A percentile compares a stretch with the other conserved stretches of the same genome.
phyloP scores from a whole-genome alignment of 352 stramenopile genomes.

The Blastocystis sp. region DNA sequence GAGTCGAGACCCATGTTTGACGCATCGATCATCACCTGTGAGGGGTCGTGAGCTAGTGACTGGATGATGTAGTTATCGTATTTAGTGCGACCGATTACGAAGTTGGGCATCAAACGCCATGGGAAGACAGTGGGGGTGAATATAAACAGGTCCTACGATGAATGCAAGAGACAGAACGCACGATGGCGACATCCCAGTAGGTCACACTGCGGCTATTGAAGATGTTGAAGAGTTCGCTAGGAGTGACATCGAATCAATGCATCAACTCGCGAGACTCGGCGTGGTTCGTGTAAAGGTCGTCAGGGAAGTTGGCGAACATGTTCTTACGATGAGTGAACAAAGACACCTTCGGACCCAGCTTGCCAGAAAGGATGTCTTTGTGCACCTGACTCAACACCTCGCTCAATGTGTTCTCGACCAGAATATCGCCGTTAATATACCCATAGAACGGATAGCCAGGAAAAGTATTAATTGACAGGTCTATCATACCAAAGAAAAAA shows the following conservation, averaged over 20 bases:
- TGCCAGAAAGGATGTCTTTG: slow-evolving; percentile 38
- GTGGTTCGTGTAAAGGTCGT: slow-evolving; percentile 40
- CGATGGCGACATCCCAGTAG: slow-evolving; percentile 61
- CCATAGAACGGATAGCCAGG: slow-evolving; percentile 58
- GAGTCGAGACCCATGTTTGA: background rate
- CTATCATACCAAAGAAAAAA: slow-evolving; percentile 55
- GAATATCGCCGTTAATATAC: slow-evolving; percentile 63
- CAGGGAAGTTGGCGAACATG: slow-evolving; percentile 31
- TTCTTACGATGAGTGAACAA: slow-evolving; percentile 56
- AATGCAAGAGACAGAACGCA: background rate
- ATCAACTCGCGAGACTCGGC: slow-evolving; percentile 11
- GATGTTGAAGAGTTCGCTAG: slow-evolving; percentile 14
- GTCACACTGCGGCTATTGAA: slow-evolving; percentile 50
- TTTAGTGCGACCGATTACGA: slow-evolving; percentile 61
- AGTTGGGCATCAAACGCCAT: slow-evolving; percentile 55
- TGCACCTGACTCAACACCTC: background rate
- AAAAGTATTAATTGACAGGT: slow-evolving; percentile 10
- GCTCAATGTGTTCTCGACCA: slow-evolving; percentile 48
- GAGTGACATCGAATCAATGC: background rate
- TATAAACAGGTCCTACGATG: slow-evolving; percentile 55
- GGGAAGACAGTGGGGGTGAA: slow-evolving; percentile 54
- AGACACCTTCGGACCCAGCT: background rate
- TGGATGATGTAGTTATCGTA: slow-evolving; percentile 62
- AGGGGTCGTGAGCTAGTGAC: slow-evolving; percentile 15
- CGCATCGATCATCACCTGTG: slow-evolving; percentile 35